Evolutionary conservation across 2,329 filamentous ascomycete genomes (phyloP), one percentile per base, ranked within the genome.

Genomic region (Pseudogymnoascus sp.): DNA sequence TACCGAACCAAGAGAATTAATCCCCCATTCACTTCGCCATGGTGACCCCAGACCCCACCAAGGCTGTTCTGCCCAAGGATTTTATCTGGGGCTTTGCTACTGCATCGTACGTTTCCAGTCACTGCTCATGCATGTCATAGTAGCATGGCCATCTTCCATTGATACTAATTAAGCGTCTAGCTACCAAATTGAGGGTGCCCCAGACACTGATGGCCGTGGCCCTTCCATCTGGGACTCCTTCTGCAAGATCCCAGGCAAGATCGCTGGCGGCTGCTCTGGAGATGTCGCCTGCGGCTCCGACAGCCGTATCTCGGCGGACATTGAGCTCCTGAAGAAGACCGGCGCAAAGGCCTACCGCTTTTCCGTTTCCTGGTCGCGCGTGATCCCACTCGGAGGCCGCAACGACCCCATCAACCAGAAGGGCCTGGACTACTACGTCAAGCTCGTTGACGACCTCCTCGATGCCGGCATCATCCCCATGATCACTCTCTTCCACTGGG

Each of bases 161-260:
- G 31, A 31, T 63, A 23, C 40, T 49, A 49, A 40, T 31, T 31
- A 14, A 33, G 1, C 61, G 40, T 65, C 4, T 72, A 95, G 91
- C 73, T 96, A 95, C 79, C 91, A 96, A 75, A 89, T 96, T 69
- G 91, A 96, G 79, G 91, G 91, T 63, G 86, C 86, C 58, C 80
- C 82, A 40, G 79, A 88, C 58, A 83, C 88, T 71, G 91, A 93
- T 72, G 91, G 91, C 67, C 89, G 91, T 67, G 88, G 84, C 21
- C 87, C 90, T 62, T 91, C 88, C 65, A 95, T 96, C 75, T 96
- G 91, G 91, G 91, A 96, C 76, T 88, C 84, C n/a, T 96, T 96
- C 78, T 93, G 89, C 77, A 83, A 83, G 66, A 88, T 85, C 61
- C 86, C 88, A 5, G 90, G 90, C 70, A 96, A 95, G 77, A 92